Evolutionary conservation across 257 asterid genomes (phyloP), one percentile per base, ranked within the genome.

Genomic region (Ilex aquifolium): DNA sequence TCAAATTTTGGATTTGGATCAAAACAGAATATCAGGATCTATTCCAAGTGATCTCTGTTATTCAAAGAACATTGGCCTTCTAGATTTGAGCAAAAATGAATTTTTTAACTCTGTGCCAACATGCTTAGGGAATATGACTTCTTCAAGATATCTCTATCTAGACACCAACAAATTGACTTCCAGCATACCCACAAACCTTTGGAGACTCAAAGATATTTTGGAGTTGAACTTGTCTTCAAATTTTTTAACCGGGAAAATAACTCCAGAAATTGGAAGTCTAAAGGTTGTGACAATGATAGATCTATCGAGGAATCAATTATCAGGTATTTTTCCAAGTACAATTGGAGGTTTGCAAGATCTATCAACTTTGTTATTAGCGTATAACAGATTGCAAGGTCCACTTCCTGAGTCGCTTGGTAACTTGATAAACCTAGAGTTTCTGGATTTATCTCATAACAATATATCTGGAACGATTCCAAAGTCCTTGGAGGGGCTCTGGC

Each of bases 221-320:
- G 13, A 3, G 13, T 32, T 75, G 1, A 48, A 75, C 69, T 13
- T 75, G 12, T 72, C 75, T 10, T 61, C 70, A 4, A 79, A 79
- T 65, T 17, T 29, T 31, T 32, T 79, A 7, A 66, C 36, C 31
- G 76, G 81, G 6, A 30, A 65, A 4, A 8, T 74, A 12, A 61
- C 81, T 4, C 17, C 59, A 29, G 56, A 68, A 32, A 54, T 79
- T 44, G 71, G 62, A 49, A 75, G 56, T 8, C 31, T 72, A 31
- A 61, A 60, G 72, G 69, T 10, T 6, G 53, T 16, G 16, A 57
- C 54, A 10, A 2, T 32, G 0, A 12, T 80, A 12, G 69, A 77
- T 58, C 56, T 80, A 29, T 77, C 86, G 0, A 12, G 11, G 56
- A 80, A 80, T 62, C 49, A 72, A 46, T 21, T 80, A 10, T 69